These are phyloP conservation scores for Fusarium protoensiforme DNA, from an alignment of 2,329 filamentous ascomycete genomes.

Conservation along the genomic window DNA sequence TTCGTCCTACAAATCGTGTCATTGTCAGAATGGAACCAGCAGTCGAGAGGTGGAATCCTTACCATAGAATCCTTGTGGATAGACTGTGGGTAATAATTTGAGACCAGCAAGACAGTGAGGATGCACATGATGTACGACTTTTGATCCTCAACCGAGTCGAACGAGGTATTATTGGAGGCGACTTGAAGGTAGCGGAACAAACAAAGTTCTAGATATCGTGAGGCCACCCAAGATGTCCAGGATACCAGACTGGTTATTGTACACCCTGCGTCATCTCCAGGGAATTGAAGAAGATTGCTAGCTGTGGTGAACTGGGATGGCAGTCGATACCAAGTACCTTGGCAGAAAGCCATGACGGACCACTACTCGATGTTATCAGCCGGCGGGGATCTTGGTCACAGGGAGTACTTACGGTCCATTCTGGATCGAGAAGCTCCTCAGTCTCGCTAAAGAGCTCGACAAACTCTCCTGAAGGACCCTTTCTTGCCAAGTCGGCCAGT, in stretches of 20 bases:
- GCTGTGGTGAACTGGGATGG: not conserved
- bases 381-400: not conserved
- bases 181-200: not conserved
- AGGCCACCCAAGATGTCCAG: not conserved
- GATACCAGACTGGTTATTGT: not conserved
- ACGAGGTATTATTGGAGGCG: not conserved
- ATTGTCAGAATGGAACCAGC: not conserved
- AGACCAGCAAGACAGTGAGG: accelerated
- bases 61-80: not conserved
- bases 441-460: not conserved
- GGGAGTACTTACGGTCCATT: not conserved
- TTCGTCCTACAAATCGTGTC: not conserved
- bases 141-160: not conserved
- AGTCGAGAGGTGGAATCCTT: not conserved
- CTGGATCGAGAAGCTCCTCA: not conserved
- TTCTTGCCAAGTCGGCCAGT: not conserved
- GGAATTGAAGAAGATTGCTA: not conserved
- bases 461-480: accelerated
- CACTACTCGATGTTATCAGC: not conserved
- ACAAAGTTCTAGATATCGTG: not conserved
- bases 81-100: not conserved
- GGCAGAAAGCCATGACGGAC: not conserved
- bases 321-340: not conserved
- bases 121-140: not conserved
- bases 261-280: not conserved